Evolutionary conservation across 2,329 filamentous ascomycete genomes (phyloP).

Genomic region (Thelonectria olida): DNA sequence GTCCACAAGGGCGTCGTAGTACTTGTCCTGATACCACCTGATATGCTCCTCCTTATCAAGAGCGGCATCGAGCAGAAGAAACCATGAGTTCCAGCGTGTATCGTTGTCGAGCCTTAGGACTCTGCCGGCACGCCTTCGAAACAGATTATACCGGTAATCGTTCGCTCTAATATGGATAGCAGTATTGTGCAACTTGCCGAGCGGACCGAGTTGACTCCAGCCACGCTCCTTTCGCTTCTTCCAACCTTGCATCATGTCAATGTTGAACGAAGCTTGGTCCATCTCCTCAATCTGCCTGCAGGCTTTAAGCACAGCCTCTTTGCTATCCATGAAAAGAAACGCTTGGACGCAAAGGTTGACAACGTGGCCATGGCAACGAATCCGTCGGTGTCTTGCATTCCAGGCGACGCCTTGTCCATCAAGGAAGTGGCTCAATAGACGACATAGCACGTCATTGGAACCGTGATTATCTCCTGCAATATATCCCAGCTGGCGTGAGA

Average conservation of each 20-base stretch:
- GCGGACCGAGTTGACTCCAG: not conserved
- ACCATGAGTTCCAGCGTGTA: conserved; percentile 1
- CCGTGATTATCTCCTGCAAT: not conserved
- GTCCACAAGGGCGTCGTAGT: not conserved
- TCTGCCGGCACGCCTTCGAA: not conserved
- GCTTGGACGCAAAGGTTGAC: not conserved
- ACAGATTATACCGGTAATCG: not conserved
- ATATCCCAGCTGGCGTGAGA: not conserved
- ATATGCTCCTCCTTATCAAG: not conserved
- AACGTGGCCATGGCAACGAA: not conserved
- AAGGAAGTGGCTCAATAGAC: not conserved
- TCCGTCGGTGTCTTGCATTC: not conserved
- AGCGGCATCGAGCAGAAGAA: not conserved
- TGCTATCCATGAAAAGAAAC: not conserved
- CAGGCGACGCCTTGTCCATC: not conserved
- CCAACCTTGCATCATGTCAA: not conserved
- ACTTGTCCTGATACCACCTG: not conserved
- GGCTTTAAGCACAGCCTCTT: not conserved
- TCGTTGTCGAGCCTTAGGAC: not conserved
- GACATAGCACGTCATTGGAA: not conserved
- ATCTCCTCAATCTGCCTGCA: not conserved
- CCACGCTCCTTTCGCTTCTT: not conserved
- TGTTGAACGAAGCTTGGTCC: not conserved
- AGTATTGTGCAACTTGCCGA: not conserved
- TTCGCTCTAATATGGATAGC: not conserved